These are phyloP conservation scores for Aspergillus viridinutans DNA, from an alignment of 2,329 filamentous ascomycete species.

Conservation along the genomic window DNA sequence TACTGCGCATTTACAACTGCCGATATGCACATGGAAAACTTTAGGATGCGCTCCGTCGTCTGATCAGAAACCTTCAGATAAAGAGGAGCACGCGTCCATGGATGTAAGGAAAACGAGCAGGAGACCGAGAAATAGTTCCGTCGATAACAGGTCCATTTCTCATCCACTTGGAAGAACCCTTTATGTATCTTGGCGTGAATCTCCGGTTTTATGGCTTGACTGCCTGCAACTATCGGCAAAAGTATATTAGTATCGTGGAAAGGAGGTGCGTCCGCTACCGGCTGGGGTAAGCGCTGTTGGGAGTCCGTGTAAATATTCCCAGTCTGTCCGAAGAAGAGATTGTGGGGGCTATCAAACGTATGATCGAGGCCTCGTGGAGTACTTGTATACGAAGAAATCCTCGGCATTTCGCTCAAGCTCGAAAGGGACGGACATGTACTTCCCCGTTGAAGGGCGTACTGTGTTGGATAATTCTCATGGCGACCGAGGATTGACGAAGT, in stretches of 20 bases:
- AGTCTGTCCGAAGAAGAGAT: constrained; percentile 26
- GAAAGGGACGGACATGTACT: constrained; percentile 28
- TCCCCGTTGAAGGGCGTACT: constrained; percentile 30
- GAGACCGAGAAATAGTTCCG: constrained; percentile 87
- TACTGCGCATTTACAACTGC: constrained; percentile 74
- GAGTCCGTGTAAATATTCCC: constrained; percentile 21
- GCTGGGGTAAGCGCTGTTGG: constrained; percentile 24
- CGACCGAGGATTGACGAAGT: constrained; percentile 35
- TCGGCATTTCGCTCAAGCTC: constrained; percentile 30
- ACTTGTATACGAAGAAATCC: constrained; percentile 30
- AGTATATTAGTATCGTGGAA: constrained; percentile 39
- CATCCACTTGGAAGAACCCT: constrained; percentile 76
- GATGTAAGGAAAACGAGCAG: constrained; percentile 69
- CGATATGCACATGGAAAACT: constrained; percentile 79
- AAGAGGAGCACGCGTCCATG: constrained; percentile 55
- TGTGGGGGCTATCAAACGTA: constrained; percentile 27
- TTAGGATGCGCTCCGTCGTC: constrained; percentile 57
- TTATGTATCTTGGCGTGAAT: constrained; percentile 82
- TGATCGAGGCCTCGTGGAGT: constrained; percentile 31
- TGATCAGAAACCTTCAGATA: constrained; percentile 50
- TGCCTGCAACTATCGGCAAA: constrained; percentile 32
- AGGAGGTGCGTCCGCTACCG: constrained; percentile 38
- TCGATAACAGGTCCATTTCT: constrained; percentile 88
- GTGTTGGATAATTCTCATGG: constrained; percentile 33
- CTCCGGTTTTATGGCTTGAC: constrained; percentile 59